phyloP scores from a whole-genome alignment of 768 basidiomycete genomes.

The Xerocomellus dryophilus region DNA sequence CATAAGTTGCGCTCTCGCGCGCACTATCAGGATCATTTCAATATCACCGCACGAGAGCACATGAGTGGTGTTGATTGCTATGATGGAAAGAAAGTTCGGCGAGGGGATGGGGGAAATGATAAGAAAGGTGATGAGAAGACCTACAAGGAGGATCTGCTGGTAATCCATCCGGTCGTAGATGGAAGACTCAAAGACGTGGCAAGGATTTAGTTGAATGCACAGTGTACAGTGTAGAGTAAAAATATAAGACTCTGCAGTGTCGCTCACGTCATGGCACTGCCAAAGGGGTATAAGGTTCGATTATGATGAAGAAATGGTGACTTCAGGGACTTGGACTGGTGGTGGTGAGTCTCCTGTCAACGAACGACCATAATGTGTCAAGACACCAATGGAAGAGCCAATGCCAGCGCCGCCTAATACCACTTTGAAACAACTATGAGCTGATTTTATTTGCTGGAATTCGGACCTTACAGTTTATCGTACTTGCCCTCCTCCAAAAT shows the following conservation, averaged over 20 bases:
- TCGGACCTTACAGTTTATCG: constrained; percentile 47
- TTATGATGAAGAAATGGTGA: constrained; percentile 14
- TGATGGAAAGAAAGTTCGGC: constrained; percentile 52
- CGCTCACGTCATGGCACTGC: background rate
- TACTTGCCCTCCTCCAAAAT: constrained; percentile 65
- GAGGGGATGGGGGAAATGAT: constrained; percentile 27
- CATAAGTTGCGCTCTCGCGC: constrained; percentile 45
- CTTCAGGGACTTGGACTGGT: constrained; percentile 36
- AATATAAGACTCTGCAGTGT: background rate
- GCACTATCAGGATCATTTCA: constrained; percentile 59
- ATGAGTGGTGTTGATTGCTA: constrained; percentile 77
- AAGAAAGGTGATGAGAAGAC: constrained; percentile 13
- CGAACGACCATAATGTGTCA: constrained; percentile 53
- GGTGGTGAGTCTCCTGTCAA: constrained; percentile 54
- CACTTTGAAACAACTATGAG: constrained; percentile 40
- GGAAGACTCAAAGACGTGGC: constrained; percentile 60
- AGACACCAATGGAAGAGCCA: constrained; percentile 57
- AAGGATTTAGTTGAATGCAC: constrained; percentile 20
- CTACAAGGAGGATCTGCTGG: constrained; percentile 48
- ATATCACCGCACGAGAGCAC: constrained; percentile 62
- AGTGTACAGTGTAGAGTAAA: constrained; percentile 14
- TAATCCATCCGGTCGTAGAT: constrained; percentile 63
- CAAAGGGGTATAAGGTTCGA: background rate
- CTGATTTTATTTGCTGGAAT: background rate
- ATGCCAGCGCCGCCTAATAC: constrained; percentile 70